A percentile compares a stretch with the other conserved stretches of the same genome.
Evolutionary conservation across 257 asterid genomes (phyloP).

Genomic region (Rehmannia glutinosa): DNA sequence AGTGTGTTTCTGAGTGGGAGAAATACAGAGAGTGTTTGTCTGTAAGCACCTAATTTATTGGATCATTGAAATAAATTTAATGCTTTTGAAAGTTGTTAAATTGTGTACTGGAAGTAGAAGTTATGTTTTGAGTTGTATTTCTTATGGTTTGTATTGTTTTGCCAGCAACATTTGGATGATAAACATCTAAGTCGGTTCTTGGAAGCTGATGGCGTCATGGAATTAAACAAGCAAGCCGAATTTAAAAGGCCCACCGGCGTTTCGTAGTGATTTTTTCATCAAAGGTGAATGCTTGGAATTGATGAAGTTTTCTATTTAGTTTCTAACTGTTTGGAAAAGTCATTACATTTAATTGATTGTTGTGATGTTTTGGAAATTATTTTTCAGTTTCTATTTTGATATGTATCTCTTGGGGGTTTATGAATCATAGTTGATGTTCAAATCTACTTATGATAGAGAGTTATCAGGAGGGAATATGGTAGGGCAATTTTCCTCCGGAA

Average conservation of each 20-base stretch:
- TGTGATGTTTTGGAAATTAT: too few relatives aligned
- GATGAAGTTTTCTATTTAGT: not conserved
- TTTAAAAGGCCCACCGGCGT: conserved; percentile 21
- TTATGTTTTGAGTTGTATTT: too few relatives aligned
- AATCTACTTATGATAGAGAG: not conserved
- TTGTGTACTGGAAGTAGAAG: not conserved
- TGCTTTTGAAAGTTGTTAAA: not conserved
- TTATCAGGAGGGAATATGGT: not conserved
- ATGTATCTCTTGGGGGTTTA: not conserved
- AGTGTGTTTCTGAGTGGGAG: conserved; percentile 72
- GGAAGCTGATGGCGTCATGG: conserved; percentile 63
- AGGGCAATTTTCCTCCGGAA: not conserved
- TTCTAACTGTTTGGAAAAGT: not conserved
- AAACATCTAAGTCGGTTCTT: conserved; percentile 76
- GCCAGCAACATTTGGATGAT: conserved; percentile 85
- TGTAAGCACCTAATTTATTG: conserved; percentile 36
- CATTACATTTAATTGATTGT: not conserved
- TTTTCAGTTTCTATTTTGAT: too few relatives aligned
- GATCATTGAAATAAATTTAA: not conserved
- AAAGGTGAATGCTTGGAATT: conserved; percentile 16
- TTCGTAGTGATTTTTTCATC: conserved; percentile 26
- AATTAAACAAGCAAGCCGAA: conserved; percentile 39
- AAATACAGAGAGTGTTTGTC: conserved; percentile 82
- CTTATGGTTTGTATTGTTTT: conserved; percentile 8
- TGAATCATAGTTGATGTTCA: not conserved